A percentile compares a stretch with the other conserved stretches of the same genome.
These are phyloP conservation scores for Populus hybrid DNA, from an alignment of 441 rosid species.

Conservation along the genomic window DNA sequence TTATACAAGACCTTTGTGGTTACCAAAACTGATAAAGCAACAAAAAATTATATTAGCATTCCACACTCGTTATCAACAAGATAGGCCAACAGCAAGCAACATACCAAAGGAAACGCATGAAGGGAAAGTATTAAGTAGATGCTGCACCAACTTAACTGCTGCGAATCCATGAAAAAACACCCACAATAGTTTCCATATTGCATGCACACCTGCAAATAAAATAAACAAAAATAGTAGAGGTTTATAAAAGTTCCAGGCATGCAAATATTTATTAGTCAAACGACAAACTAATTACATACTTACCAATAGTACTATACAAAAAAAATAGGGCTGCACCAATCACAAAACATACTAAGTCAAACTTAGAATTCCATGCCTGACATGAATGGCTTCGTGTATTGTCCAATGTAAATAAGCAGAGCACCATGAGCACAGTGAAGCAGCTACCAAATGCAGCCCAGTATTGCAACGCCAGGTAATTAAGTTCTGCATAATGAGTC, in stretches of 20 bases:
- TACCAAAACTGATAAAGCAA: background rate
- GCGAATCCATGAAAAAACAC: constrained; percentile 75
- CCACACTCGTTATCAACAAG: background rate
- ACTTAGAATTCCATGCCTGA: constrained; percentile 36
- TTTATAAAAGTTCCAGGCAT: background rate
- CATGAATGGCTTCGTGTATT: constrained; percentile 19
- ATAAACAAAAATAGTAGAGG: background rate
- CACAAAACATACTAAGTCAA: constrained; percentile 43
- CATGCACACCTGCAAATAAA: constrained; percentile 54
- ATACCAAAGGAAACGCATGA: constrained; percentile 88
- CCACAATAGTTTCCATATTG: constrained; percentile 57
- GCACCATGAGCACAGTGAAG: constrained; percentile 64
- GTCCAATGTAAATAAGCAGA: constrained; percentile 34
- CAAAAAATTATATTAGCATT: background rate
- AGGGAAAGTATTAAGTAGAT: constrained; percentile 69
- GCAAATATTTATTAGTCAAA: background rate
- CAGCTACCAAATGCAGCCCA: constrained; percentile 73
- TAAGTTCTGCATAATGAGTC: constrained; percentile 47
- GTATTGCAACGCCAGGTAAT: constrained; percentile 71
- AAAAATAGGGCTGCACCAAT: constrained; percentile 52
- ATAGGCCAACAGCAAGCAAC: constrained; percentile 7
- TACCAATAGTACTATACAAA: constrained; percentile 55
- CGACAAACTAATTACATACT: constrained; percentile 4
- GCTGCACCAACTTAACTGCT: constrained; percentile 62
- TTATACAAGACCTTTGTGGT: background rate